Evolutionary conservation across 2,329 filamentous ascomycete genomes (phyloP), one percentile per base, ranked within the genome.

Genomic region (Penicillium sp.): DNA sequence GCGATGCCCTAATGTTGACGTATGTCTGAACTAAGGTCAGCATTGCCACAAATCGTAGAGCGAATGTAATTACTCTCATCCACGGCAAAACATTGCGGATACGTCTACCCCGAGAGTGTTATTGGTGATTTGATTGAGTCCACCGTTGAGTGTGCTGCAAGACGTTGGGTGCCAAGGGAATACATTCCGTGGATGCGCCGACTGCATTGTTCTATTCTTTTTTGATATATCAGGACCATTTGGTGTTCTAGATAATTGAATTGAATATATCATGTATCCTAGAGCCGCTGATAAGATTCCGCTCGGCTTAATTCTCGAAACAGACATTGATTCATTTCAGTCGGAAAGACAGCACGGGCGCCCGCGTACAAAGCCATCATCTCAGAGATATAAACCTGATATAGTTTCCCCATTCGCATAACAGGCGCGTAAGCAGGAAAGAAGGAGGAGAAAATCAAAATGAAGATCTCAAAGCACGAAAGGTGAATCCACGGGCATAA

Each of bases 1-100:
- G 45, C 23, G 21, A 53, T 47, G 52, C 52, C 47, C 47, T 59
- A 57, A 63, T 53, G 41, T 57, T 65, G 62, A 65, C 62, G 62
- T 65, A 60, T 49, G 45, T 43, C 52, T 38, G 42, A 42, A 43
- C 49, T 60, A 47, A 52, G 54, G 56, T 59, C 58, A 59, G 53
- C 50, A 36, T 52, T 54, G 58, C 52, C 56, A 58, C 52, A 43
- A 21, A 39, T 21, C 18, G 16, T 3, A 21, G 36, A 26, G 7
- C 24, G 36, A 13, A 2, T 39, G 10, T 8, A n/a, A 38, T 16
- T 16, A 16, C 9, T 12, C 12, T 13, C 2, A 39, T 39, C 10
- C n/a, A 39, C 13, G 16, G 16, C 8, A 39, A 6, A 3, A 10
- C 21, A 39, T 10, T 23, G 16, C 36, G 1, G 36, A 39, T 12